Conservation (phyloP, 2,329 filamentous ascomycete species). For the Talaromyces sp. region DNA sequence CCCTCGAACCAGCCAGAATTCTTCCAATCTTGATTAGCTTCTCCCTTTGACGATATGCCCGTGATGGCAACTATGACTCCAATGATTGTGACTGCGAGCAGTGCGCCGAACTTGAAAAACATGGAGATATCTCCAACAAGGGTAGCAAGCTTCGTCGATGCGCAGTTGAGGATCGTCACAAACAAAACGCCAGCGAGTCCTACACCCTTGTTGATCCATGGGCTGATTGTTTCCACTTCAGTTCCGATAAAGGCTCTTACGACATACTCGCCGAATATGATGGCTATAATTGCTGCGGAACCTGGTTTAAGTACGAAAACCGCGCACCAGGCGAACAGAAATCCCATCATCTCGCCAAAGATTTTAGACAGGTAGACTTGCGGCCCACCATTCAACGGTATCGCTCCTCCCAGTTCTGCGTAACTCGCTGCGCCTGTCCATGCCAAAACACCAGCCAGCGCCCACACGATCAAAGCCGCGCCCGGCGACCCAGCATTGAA, state of each 20-base stretch:
- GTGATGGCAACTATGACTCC: constrained; percentile 88
- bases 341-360: constrained; percentile 87
- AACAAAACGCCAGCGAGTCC: constrained; percentile 70
- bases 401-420: constrained; percentile 91
- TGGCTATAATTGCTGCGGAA: constrained; percentile 87
- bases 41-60: constrained; percentile 72
- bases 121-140: constrained; percentile 88
- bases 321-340: constrained; percentile 94
- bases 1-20: constrained; percentile 81
- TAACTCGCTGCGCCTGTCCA: constrained; percentile 97
- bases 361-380: constrained; percentile 96
- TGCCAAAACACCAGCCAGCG: constrained; percentile 82
- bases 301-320: constrained; percentile 93
- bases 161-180: constrained; percentile 82
- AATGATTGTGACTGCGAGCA: constrained; percentile 80
- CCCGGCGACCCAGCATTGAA: constrained; percentile 86
- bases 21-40: constrained; percentile 82
- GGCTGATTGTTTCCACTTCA: constrained; percentile 74
- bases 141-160: constrained; percentile 85
- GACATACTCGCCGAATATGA: constrained; percentile 98
- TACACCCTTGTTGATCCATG: constrained; percentile 87
- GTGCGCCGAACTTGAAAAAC: constrained; percentile 91
- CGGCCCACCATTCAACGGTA: constrained; percentile 89
- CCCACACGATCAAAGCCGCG: constrained; percentile 86
- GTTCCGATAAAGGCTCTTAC: constrained; percentile 81